Percentiles rank a stretch among this genome's conserved stretches.
phyloP scores from a whole-genome alignment of 495 filamentous ascomycete species.

The Neurospora discreta region DNA sequence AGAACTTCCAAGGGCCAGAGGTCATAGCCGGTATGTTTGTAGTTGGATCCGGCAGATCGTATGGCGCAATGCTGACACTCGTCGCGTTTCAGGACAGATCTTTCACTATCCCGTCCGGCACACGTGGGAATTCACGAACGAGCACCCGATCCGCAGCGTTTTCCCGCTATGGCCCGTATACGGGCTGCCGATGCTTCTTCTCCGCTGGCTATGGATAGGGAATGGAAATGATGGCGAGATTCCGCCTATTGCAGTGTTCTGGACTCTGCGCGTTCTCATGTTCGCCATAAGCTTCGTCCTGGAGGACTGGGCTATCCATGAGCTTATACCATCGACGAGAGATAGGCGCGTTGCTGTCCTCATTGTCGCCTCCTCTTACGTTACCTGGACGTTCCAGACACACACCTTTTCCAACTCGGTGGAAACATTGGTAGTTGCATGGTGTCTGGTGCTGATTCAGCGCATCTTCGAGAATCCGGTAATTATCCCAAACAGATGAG shows the following conservation, averaged over 20 bases:
- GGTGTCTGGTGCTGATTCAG: conserved; percentile 82
- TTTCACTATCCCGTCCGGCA: conserved; percentile 74
- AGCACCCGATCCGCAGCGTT: conserved; percentile 78
- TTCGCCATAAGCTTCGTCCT: conserved; percentile 89
- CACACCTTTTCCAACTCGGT: conserved; percentile 98
- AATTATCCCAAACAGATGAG: conserved; percentile 8
- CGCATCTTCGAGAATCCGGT: conserved; percentile 72
- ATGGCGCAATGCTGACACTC: neutral
- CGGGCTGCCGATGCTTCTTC: conserved; percentile 79
- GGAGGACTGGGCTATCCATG: conserved; percentile 94
- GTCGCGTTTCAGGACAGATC: conserved; percentile 56
- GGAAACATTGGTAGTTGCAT: conserved; percentile 82
- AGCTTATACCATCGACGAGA: conserved; percentile 64
- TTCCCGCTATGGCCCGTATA: conserved; percentile 95
- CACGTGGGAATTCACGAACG: conserved; percentile 92
- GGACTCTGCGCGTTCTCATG: conserved; percentile 76
- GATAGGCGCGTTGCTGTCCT: conserved; percentile 63
- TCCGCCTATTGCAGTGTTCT: conserved; percentile 70
- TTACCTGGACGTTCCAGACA: conserved; percentile 97
- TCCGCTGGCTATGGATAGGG: conserved; percentile 74
- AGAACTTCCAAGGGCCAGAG: conserved; percentile 97
- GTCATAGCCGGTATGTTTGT: conserved; percentile 75
- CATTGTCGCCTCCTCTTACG: conserved; percentile 87
- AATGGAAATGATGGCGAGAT: conserved; percentile 46
- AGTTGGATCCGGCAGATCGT: neutral